Percentiles rank a stretch among this genome's conserved stretches.
Conservation (phyloP, 139 green algal species). For the Picochlorum sp. region DNA sequence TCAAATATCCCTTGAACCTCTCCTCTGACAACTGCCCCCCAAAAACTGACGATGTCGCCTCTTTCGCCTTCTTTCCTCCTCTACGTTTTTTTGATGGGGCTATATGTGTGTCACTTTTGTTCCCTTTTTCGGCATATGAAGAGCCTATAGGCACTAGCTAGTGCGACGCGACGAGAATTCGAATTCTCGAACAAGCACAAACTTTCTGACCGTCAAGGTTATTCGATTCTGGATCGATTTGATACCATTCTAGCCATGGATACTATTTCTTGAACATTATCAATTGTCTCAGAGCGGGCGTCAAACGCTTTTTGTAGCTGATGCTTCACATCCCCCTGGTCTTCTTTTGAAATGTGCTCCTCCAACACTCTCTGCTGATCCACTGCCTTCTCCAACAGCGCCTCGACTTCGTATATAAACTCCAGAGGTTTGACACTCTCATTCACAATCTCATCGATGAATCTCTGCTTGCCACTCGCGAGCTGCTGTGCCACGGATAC, state of each 20-base stretch:
- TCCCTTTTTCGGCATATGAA: no score
- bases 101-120: no score
- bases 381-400: slow-evolving; percentile 6
- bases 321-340: not conserved
- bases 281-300: not conserved
- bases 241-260: slow-evolving; percentile 2
- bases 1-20: no score
- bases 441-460: slow-evolving; percentile 5
- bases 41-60: no score
- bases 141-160: no score
- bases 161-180: no score
- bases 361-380: slow-evolving; percentile 3
- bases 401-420: slow-evolving; percentile 5
- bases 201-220: no score
- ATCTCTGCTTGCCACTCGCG: not conserved
- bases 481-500: slow-evolving; percentile 7
- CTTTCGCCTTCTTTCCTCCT: no score
- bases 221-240: not conserved
- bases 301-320: slow-evolving; percentile 2
- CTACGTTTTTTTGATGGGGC: no score
- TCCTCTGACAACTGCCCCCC: no score
- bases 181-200: no score
- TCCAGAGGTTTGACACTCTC: slow-evolving; percentile 3
- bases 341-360: not conserved
- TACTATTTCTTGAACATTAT: slow-evolving; percentile 8